phyloP scores from a whole-genome alignment of 345 rosid genomes.

The Bruguiera gymnorhiza region DNA sequence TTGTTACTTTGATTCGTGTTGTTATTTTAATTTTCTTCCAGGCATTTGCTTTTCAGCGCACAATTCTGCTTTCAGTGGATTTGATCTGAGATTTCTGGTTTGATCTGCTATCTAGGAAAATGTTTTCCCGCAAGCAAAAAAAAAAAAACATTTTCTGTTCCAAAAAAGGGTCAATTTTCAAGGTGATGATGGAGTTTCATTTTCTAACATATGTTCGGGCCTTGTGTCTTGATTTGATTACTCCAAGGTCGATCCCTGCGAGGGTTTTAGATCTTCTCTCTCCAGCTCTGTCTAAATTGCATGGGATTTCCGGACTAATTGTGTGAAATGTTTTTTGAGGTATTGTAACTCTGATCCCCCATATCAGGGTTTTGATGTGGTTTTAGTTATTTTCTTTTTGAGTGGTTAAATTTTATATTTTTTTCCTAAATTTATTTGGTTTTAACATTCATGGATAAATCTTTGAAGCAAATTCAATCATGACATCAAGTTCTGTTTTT shows the following conservation, averaged over 20 bases:
- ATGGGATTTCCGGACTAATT: conserved; percentile 4
- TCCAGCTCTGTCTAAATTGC: conserved; percentile 11
- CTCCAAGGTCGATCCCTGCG: conserved; percentile 21
- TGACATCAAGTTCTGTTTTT: conserved; percentile 4
- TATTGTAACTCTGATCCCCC: conserved; percentile 20
- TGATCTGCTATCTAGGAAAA: background rate
- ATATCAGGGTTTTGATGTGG: conserved; percentile 37
- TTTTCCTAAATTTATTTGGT: conserved; percentile 4
- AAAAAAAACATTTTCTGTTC: background rate
- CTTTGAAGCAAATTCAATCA: background rate
- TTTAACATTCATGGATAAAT: background rate
- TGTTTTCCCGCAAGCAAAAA: background rate
- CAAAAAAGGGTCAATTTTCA: background rate
- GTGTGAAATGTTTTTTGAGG: conserved; percentile 16
- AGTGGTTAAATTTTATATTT: background rate
- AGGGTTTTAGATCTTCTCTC: conserved; percentile 33
- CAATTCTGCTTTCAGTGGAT: conserved; percentile 15
- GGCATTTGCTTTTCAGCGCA: conserved; percentile 9
- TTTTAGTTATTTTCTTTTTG: conserved; percentile 19
- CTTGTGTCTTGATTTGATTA: background rate
- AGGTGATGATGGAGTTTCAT: background rate
- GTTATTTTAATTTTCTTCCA: background rate
- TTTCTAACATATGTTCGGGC: background rate
- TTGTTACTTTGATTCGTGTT: background rate
- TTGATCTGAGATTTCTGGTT: conserved; percentile 40